These are phyloP conservation scores for Biancaea sappan DNA, from an alignment of 306 rosid genomes.

Conservation along the genomic window DNA sequence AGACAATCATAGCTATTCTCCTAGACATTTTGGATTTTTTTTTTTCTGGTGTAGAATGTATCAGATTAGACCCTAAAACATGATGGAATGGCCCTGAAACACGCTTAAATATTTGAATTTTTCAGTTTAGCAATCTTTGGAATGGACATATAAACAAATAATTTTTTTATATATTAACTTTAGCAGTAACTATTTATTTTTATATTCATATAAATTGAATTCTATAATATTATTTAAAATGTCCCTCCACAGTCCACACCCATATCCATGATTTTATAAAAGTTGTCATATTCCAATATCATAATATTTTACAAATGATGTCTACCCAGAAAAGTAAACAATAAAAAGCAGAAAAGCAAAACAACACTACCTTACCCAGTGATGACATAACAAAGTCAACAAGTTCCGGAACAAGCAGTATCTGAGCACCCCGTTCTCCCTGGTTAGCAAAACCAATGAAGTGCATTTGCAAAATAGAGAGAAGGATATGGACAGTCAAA, in stretches of 20 bases:
- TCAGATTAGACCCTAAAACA: background rate
- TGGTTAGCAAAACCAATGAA: constrained; percentile 40
- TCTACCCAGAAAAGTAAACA: constrained; percentile 17
- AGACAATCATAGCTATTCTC: background rate
- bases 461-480: background rate
- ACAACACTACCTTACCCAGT: constrained; percentile 69
- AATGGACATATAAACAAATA: background rate
- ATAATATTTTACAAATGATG: background rate
- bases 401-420: constrained; percentile 83
- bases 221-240: background rate
- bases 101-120: background rate
- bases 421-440: constrained; percentile 92
- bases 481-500: constrained; percentile 7
- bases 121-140: background rate
- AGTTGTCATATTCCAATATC: background rate
- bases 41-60: background rate
- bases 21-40: background rate
- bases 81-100: background rate
- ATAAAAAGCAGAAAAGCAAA: constrained; percentile 15
- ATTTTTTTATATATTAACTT: background rate
- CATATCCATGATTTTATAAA: background rate
- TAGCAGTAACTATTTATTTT: background rate
- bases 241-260: background rate
- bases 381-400: constrained; percentile 69
- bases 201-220: background rate